Evolutionary conservation across 805 yeast genomes (phyloP).

Genomic region (Komagataella pastoris): DNA sequence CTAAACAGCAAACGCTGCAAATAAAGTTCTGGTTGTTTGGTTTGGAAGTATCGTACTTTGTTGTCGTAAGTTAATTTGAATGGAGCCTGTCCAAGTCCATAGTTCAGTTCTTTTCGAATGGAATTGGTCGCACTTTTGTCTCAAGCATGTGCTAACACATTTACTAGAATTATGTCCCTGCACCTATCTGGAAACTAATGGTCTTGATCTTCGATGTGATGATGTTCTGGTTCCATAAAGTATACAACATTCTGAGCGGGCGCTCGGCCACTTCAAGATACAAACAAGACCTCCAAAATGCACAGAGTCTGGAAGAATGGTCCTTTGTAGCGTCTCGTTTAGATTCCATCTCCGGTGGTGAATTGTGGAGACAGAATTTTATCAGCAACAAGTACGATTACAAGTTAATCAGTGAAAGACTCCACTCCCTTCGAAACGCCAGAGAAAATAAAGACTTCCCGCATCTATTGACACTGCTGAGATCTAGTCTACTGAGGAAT

Average conservation of each 20-base stretch:
- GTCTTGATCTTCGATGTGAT: conserved; percentile 28
- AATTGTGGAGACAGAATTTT: conserved; percentile 72
- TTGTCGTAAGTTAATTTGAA: background rate
- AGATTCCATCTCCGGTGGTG: conserved; percentile 38
- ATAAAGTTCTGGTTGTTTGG: background rate
- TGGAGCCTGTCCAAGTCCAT: background rate
- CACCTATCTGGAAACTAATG: conserved; percentile 12
- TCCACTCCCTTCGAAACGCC: conserved; percentile 48
- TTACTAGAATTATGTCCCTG: conserved; percentile 10
- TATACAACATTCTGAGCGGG: conserved; percentile 20
- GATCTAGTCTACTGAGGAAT: conserved; percentile 79
- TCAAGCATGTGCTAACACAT: background rate
- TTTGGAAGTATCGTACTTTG: background rate
- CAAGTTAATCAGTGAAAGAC: conserved; percentile 62
- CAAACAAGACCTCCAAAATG: conserved; percentile 32
- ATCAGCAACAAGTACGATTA: conserved; percentile 76
- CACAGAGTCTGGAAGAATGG: conserved; percentile 62
- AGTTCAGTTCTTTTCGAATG: background rate
- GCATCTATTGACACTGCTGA: conserved; percentile 46
- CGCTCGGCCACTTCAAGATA: conserved; percentile 33
- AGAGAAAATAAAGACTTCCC: conserved; percentile 43
- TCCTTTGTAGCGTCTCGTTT: conserved; percentile 33
- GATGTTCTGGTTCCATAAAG: conserved; percentile 30
- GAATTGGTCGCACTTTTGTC: background rate
- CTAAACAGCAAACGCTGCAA: background rate